These are phyloP conservation scores for Nemania sp. DNA, from an alignment of 2,329 filamentous ascomycete species.

Conservation along the genomic window DNA sequence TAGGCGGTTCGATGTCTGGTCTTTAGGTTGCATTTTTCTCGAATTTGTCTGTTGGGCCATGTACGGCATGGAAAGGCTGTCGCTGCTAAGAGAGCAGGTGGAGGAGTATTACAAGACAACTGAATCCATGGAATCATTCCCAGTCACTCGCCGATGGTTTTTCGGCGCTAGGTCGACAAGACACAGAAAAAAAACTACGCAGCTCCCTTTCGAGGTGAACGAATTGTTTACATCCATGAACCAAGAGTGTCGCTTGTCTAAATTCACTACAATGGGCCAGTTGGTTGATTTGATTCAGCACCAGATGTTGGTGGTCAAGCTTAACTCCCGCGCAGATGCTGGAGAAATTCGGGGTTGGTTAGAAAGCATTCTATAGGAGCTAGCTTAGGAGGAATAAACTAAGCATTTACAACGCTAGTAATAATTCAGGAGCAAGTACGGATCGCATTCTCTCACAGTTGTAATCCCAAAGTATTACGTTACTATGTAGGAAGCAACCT, in stretches of 20 bases:
- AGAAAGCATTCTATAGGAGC: no score
- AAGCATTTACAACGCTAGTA: no score
- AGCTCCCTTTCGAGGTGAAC: background rate
- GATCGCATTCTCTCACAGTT: no score
- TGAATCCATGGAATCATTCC: background rate
- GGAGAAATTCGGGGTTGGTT: no score
- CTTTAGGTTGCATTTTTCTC: background rate
- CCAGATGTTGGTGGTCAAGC: background rate
- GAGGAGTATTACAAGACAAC: background rate
- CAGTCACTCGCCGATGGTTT: no score
- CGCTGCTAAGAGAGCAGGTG: background rate
- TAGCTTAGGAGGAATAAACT: no score
- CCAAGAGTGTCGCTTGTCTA: background rate
- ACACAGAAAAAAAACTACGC: background rate
- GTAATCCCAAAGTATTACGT: no score
- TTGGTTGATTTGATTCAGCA: slow-evolving; percentile 9
- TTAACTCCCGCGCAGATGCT: background rate
- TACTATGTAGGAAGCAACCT: no score
- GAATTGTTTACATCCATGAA: background rate
- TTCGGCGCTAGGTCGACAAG: background rate
- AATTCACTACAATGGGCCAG: background rate
- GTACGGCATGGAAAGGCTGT: background rate
- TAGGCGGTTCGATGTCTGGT: slow-evolving; percentile 2
- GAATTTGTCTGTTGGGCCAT: background rate
- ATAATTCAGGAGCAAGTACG: no score